These are phyloP conservation scores for Naegleria fowleri DNA, from an alignment of 208 protist genomes.

Conservation along the genomic window DNA sequence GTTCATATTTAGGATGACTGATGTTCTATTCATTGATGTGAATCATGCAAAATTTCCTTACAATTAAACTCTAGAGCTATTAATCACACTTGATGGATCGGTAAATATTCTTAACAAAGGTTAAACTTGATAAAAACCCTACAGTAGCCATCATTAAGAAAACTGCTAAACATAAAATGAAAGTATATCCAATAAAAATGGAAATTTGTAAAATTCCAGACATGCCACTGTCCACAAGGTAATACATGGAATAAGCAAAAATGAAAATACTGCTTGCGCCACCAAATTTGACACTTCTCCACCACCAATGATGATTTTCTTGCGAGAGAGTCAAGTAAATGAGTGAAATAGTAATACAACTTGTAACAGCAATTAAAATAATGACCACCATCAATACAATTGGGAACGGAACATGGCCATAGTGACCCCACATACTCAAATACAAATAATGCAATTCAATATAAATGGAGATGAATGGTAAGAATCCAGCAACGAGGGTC, in stretches of 20 bases:
- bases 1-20: no score
- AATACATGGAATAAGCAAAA: conserved; percentile 56
- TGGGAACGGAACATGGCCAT: conserved; percentile 54
- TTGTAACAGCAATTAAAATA: conserved; percentile 59
- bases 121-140: conserved; percentile 48
- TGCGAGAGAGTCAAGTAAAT: conserved; percentile 58
- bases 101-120: conserved; percentile 58
- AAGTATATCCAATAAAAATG: conserved; percentile 62
- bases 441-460: conserved; percentile 67
- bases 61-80: not conserved
- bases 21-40: no score
- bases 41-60: no score
- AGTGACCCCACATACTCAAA: conserved; percentile 43
- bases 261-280: conserved; percentile 52
- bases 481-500: conserved; percentile 34
- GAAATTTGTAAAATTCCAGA: conserved; percentile 50
- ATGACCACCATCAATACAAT: conserved; percentile 57
- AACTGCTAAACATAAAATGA: conserved; percentile 48
- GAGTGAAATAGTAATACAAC: conserved; percentile 56
- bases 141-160: conserved; percentile 57
- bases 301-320: conserved; percentile 62
- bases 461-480: conserved; percentile 59
- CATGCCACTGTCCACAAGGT: conserved; percentile 40
- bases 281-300: conserved; percentile 52
- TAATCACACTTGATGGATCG: conserved; percentile 54